Base-by-base conservation (phyloP, 371 early-diverging fungal genomes). In the Mortierella sp. region DNA sequence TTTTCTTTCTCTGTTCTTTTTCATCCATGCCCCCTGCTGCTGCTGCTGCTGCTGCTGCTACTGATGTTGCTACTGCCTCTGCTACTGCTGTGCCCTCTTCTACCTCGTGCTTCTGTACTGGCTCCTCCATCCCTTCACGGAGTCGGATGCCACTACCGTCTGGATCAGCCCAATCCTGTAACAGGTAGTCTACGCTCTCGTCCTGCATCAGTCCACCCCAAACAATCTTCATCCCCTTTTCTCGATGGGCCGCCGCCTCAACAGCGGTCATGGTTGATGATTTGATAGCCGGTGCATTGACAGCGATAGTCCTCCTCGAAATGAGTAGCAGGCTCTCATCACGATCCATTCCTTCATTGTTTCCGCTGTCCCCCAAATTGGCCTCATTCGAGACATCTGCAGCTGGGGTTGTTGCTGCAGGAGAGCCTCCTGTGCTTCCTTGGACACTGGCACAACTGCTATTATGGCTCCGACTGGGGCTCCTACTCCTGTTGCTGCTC, bases 151-250 rank as follows among this genome's bases (percentile, higher is more conserved):
- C 23, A 11, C 52, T 46, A 11, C 21, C 48, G 4, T 64, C 66
- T 23, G 52, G 50, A 16, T 70, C 63, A 12, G 62, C 15, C 59
- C 66, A 61, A n/a, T 68, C 64, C 44, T 66, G 62, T 14, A 48
- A 21, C 23, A 52, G 30, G 23, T 76, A 45, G 29, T 46, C 61
- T 4, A 53, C 7, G 21, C 37, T 37, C 37, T 37, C 37, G 37
- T 63, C 70, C 62, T 70, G 68, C 18, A 66, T 26, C 23, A 55
- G 23, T 11, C 70, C 74, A 3, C 80, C 70, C 80, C 80, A 79
- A 25, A 79, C 74, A 56, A 73, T 70, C 55, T 73, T 55, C 46
- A 79, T 66, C 9, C 80, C 80, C 43, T 60, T 65, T 59, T 73
- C 73, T 18, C 64, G 53, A 57, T 70, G 63, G 61, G 66, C 80